Evolutionary conservation across 495 filamentous ascomycete genomes (phyloP).

Genomic region (Daldinia bambusicola): DNA sequence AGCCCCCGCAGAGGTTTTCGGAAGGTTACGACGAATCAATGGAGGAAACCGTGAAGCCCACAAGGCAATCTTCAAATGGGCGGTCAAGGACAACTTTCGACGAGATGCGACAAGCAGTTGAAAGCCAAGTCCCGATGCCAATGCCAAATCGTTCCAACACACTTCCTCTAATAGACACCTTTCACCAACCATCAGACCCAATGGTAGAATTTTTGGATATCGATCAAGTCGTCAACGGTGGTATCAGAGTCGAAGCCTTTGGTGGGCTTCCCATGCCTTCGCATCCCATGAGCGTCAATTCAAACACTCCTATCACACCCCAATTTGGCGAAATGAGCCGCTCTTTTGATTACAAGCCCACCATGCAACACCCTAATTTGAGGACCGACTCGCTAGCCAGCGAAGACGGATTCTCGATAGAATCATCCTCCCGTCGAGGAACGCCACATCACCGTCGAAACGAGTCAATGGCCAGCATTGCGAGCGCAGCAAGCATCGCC

Average conservation of each 20-base stretch:
- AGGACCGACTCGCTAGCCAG: constrained; percentile 25
- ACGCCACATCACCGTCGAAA: constrained; percentile 57
- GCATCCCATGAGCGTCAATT: constrained; percentile 38
- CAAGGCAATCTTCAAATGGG: constrained; percentile 41
- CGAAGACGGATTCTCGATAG: constrained; percentile 31
- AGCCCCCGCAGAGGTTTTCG: constrained; percentile 54
- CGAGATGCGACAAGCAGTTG: constrained; percentile 58
- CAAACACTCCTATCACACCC: constrained; percentile 51
- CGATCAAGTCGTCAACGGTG: constrained; percentile 61
- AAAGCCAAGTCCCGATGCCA: constrained; percentile 52
- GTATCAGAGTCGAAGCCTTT: constrained; percentile 62
- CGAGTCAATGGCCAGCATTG: constrained; percentile 59
- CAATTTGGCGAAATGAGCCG: constrained; percentile 46
- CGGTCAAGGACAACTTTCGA: constrained; percentile 53
- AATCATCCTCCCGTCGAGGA: constrained; percentile 46
- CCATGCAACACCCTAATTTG: constrained; percentile 38
- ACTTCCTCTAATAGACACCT: constrained; percentile 51
- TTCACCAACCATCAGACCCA: constrained; percentile 62
- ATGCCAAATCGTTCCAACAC: constrained; percentile 53
- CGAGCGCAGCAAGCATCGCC: constrained; percentile 64
- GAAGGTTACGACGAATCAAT: constrained; percentile 66
- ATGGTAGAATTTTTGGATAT: constrained; percentile 66
- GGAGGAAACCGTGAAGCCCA: constrained; percentile 67
- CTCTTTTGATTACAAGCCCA: constrained; percentile 52
- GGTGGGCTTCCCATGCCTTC: constrained; percentile 45